Evolutionary conservation across 2,329 filamentous ascomycete species (phyloP), one percentile per base, ranked within the genome.

Genomic region (Fusarium vanettenii): DNA sequence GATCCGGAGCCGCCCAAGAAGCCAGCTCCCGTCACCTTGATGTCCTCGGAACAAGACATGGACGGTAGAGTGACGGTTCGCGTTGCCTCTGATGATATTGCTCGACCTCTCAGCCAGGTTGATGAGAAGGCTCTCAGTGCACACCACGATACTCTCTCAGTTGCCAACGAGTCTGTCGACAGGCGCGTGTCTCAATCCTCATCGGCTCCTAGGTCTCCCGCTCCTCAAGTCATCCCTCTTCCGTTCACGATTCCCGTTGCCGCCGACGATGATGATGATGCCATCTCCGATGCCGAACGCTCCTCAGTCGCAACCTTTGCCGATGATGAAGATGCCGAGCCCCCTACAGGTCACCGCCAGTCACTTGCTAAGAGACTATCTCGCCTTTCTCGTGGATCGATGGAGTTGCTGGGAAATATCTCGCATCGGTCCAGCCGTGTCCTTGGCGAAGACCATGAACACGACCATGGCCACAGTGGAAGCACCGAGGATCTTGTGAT

Each of bases 241-340:
- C 92, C 93, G 0, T 94, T 94, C 81, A 87, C 80, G 11, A 84
- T 93, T 2, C 90, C 91, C 1, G 81, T 82, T 22, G 83, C 85
- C 14, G 48, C 48, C 27, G 48, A 52, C 5, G 48, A 52, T n/a
- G 48, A 52, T n/a, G 48, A 52, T 29, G 83, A 85, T 6, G 80
- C 83, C 27, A 43, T 71, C 14, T 78, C 80, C 2, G 85, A 88
- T 7, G 86, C 87, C 18, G 87, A 88, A 22, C 84, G 87, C 31
- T 94, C 92, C 3, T 94, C 93, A 2, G 86, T 94, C 22, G 94
- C 92, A 4, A 93, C 93, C 0, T 88, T 92, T 77, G 92, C 92
- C 18, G 92, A 93, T 66, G 87, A 91, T 31, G 87, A 87, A 13
- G 87, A 87, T n/a, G 78, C 82, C 25, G 62, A 64, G 11, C 41